phyloP scores from a whole-genome alignment of 2,329 filamentous ascomycete genomes.

The Nothophoma quercina region DNA sequence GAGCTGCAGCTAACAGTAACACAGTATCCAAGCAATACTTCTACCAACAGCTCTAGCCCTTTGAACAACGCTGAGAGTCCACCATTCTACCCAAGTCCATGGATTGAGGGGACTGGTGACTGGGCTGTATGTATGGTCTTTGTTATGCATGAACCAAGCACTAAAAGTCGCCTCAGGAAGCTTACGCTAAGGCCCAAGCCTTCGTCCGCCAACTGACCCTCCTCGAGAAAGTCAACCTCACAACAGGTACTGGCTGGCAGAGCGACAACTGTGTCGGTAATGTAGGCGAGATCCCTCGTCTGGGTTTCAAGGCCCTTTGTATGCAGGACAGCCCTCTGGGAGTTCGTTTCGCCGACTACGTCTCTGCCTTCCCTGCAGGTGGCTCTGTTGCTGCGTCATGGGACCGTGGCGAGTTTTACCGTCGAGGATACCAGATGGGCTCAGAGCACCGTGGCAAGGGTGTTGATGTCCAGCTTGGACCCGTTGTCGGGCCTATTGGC shows the following conservation, averaged over 20 bases:
- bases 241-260: slow-evolving; percentile 82
- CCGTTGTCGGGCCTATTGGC: slow-evolving; percentile 77
- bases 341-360: slow-evolving; percentile 78
- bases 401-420: slow-evolving; percentile 74
- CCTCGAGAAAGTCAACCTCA: slow-evolving; percentile 91
- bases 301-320: slow-evolving; percentile 78
- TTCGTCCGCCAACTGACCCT: slow-evolving; percentile 87
- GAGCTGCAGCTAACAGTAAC: slow-evolving; percentile 35
- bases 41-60: slow-evolving; percentile 34
- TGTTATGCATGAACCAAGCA: not conserved
- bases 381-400: slow-evolving; percentile 85
- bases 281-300: slow-evolving; percentile 70
- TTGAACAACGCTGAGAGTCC: slow-evolving; percentile 56
- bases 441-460: slow-evolving; percentile 78
- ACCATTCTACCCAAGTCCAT: slow-evolving; percentile 85
- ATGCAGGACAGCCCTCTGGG: slow-evolving; percentile 87
- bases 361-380: slow-evolving; percentile 81
- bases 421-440: slow-evolving; percentile 76
- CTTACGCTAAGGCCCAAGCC: slow-evolving; percentile 75
- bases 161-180: slow-evolving; percentile 50
- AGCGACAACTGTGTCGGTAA: slow-evolving; percentile 69
- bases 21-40: slow-evolving; percentile 41
- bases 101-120: slow-evolving; percentile 74
- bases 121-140: slow-evolving; percentile 64
- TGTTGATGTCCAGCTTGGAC: slow-evolving; percentile 76